Base-by-base conservation (phyloP, 2,329 filamentous ascomycete genomes). In the Diaporthe citrichinensis region DNA sequence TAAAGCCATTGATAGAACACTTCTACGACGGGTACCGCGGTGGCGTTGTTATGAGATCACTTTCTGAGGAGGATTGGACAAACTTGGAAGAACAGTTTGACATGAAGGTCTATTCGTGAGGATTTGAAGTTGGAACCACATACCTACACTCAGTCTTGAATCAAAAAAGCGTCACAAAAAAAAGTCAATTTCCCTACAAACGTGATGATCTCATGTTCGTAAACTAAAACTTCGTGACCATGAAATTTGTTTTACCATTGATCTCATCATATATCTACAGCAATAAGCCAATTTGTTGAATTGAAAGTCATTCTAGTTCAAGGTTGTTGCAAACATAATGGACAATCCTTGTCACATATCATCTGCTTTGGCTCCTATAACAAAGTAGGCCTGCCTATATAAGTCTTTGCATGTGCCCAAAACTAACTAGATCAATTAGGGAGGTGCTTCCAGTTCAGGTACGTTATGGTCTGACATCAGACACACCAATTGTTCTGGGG, bases 81-180 rank as follows among this genome's bases (percentile, higher is more conserved):
- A 41, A 39, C 36, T 69, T 39, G 49, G 49, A 55, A 68, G 31
- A 39, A 31, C 2, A 25, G 34, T 55, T 69, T 28, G 34, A 28
- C 25, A 23, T 20, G 17, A 12, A 17, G 34, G n/a, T 41, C 49
- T 55, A 9, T 39, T 49, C 23, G n/a, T 41, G n/a, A 69, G 25
- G 65, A 17, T 17, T 28, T 41, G 49, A 25, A 28, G 46, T 69
- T 55, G n/a, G 9, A 41, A 53, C 12, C 31, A 55, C 15, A 55
- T 31, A 67, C 62, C 28, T 51, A 28, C 46, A 12, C 49, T 31
- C 9, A 41, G 34, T 55, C 14, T 10, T 68, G 31, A 41, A 53
- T 39, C 23, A 55, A 55, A 55, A 55, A 69, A 55, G 65, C 65
- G 34, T 69, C n/a, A 55, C 49, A 69, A 69, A 39, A 53, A 53